A percentile compares a stretch with the other conserved stretches of the same genome.
phyloP scores from a whole-genome alignment of 108 stramenopile species.

The Fragilaria radians region DNA sequence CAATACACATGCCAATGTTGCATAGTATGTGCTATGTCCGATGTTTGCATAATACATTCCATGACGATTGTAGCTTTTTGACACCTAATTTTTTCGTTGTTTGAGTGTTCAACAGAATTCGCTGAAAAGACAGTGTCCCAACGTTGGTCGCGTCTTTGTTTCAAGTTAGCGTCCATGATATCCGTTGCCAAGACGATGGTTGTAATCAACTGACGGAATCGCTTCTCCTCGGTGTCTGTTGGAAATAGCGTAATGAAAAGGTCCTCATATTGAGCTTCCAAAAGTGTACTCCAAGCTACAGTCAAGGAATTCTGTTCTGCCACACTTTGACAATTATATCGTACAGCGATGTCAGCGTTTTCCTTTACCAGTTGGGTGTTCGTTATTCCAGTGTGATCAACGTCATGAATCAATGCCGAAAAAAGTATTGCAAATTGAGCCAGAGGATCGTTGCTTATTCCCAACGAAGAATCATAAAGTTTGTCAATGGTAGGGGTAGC shows the following conservation, averaged over 20 bases:
- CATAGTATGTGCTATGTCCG: conserved; percentile 33
- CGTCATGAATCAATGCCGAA: conserved; percentile 38
- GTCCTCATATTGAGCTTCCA: conserved; percentile 11
- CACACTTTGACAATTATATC: background rate
- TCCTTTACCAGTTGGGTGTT: conserved; percentile 7
- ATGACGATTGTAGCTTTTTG: conserved; percentile 13
- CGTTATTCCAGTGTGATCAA: conserved; percentile 27
- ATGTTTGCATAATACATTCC: conserved; percentile 27
- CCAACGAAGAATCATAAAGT: background rate
- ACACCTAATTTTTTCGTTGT: background rate
- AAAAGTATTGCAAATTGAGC: conserved; percentile 28
- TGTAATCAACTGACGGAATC: background rate
- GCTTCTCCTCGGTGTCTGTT: background rate
- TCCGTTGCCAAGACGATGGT: conserved; percentile 1
- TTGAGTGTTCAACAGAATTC: background rate
- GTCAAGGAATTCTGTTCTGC: conserved; percentile 17
- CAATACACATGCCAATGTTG: conserved; percentile 30
- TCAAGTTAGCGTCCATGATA: background rate
- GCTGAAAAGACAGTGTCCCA: background rate
- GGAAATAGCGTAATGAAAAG: conserved; percentile 18
- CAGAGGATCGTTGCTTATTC: conserved; percentile 7
- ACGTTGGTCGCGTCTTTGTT: background rate
- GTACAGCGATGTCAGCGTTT: background rate
- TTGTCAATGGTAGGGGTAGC: background rate
- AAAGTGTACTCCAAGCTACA: conserved; percentile 24